A percentile compares a stretch with the other conserved stretches of the same genome.
Evolutionary conservation across 352 stramenopile genomes (phyloP).

Genomic region (Phytophthora litchii): DNA sequence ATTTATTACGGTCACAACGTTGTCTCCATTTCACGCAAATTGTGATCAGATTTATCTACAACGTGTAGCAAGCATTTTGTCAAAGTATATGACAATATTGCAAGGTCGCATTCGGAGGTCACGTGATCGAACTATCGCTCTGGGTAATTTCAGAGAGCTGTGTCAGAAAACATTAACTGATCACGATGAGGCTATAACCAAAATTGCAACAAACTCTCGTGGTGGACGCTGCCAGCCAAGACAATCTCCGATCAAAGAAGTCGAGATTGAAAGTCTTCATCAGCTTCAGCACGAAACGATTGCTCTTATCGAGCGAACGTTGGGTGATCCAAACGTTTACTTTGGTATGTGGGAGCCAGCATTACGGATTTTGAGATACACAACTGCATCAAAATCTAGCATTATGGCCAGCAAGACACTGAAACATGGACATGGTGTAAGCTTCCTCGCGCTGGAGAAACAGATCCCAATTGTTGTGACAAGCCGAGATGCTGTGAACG

Average conservation of each 20-base stretch:
- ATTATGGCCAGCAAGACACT: conserved; percentile 69
- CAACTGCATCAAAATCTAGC: conserved; percentile 54
- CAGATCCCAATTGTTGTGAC: conserved; percentile 53
- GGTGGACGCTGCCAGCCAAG: conserved; percentile 12
- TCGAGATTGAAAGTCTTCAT: conserved; percentile 43
- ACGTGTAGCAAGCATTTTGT: conserved; percentile 42
- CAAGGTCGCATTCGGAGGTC: conserved; percentile 50
- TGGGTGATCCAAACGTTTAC: conserved; percentile 61
- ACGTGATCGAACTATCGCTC: conserved; percentile 33
- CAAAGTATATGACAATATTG: conserved; percentile 38
- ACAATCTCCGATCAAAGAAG: conserved; percentile 45
- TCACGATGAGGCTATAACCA: not conserved
- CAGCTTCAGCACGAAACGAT: conserved; percentile 44
- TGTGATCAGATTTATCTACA: conserved; percentile 65
- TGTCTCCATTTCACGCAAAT: conserved; percentile 45
- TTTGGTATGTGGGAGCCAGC: conserved; percentile 66
- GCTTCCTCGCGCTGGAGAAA: conserved; percentile 49
- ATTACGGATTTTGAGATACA: conserved; percentile 50
- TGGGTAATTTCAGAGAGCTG: conserved; percentile 31
- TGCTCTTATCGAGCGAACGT: conserved; percentile 35
- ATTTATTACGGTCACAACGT: conserved; percentile 46
- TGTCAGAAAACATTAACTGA: conserved; percentile 34
- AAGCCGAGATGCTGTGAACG: conserved; percentile 14
- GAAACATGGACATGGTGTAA: conserved; percentile 60
- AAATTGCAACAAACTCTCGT: not conserved